Evolutionary conservation across 225 moss, liverwort and hornwort genomes (phyloP).

Genomic region (Takakia lepidozioides): DNA sequence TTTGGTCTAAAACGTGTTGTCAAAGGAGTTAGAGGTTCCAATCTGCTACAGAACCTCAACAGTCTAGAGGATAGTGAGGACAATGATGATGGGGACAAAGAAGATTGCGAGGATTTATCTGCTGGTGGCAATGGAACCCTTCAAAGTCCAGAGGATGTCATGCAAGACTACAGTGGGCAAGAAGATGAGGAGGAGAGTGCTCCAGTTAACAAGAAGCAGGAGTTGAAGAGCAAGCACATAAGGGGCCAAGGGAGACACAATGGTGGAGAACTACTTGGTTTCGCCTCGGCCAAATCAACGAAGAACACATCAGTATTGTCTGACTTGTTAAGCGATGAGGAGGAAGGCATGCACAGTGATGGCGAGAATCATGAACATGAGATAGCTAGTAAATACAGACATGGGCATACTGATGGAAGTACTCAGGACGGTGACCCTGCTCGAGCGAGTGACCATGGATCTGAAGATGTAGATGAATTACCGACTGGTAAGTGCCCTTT

Average conservation of each 20-base stretch:
- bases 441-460: too few relatives aligned
- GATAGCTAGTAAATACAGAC: too few relatives aligned
- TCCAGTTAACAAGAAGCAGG: slow-evolving; percentile 13
- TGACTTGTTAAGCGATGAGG: slow-evolving; percentile 15
- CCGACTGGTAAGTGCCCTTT: not conserved
- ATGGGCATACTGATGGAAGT: too few relatives aligned
- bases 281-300: slow-evolving; percentile 32
- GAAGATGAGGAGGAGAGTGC: not conserved
- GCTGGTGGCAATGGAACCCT: not conserved
- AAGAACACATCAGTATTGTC: slow-evolving; percentile 25
- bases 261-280: slow-evolving; percentile 30
- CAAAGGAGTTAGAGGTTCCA: slow-evolving; percentile 20
- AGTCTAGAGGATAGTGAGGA: slow-evolving; percentile 16
- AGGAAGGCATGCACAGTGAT: slow-evolving; percentile 3
- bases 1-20: slow-evolving; percentile 42
- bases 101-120: slow-evolving; percentile 8
- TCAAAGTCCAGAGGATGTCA: not conserved
- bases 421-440: not conserved
- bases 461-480: not conserved
- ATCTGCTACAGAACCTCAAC: slow-evolving; percentile 22
- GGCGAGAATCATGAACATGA: slow-evolving; percentile 3
- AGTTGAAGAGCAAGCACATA: slow-evolving; percentile 32
- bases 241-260: slow-evolving; percentile 34
- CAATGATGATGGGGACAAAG: slow-evolving; percentile 5
- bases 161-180: not conserved